Percentiles rank a stretch among this genome's conserved stretches.
Evolutionary conservation across 345 rosid genomes (phyloP).

Genomic region (Nephelium lappaceum): DNA sequence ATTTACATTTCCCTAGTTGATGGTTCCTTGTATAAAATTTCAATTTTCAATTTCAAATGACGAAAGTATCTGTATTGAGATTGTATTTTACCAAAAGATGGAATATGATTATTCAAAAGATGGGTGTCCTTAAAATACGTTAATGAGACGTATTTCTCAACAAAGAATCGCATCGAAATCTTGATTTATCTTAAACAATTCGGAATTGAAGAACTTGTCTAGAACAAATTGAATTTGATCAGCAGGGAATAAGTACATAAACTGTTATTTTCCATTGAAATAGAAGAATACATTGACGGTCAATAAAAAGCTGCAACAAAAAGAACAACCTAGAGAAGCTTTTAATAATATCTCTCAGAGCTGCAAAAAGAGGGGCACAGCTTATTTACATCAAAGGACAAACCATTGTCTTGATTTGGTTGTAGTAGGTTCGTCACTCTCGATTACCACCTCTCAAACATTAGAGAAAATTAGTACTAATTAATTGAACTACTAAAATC

Average conservation of each 20-base stretch:
- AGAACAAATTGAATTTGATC: neutral
- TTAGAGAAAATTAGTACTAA: neutral
- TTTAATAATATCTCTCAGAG: neutral
- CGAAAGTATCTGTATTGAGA: too few species aligned
- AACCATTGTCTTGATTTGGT: neutral
- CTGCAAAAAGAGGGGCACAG: neutral
- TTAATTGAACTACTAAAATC: neutral
- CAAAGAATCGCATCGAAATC: neutral
- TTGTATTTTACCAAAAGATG: too few species aligned
- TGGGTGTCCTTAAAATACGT: too few species aligned
- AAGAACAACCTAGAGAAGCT: conserved; percentile 1
- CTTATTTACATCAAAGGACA: conserved; percentile 14
- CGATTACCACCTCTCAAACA: neutral
- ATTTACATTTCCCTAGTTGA: too few species aligned
- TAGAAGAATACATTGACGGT: neutral
- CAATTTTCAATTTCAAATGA: too few species aligned
- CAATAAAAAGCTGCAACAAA: conserved; percentile 7
- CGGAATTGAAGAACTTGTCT: neutral
- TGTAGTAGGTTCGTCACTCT: neutral
- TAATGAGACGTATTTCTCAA: too few species aligned
- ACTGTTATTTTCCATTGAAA: neutral
- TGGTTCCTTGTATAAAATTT: too few species aligned
- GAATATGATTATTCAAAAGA: too few species aligned
- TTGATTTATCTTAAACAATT: too few species aligned
- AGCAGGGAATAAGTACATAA: neutral